Evolutionary conservation across 352 stramenopile species (phyloP).

Genomic region (Phytopythium mirpurense): DNA sequence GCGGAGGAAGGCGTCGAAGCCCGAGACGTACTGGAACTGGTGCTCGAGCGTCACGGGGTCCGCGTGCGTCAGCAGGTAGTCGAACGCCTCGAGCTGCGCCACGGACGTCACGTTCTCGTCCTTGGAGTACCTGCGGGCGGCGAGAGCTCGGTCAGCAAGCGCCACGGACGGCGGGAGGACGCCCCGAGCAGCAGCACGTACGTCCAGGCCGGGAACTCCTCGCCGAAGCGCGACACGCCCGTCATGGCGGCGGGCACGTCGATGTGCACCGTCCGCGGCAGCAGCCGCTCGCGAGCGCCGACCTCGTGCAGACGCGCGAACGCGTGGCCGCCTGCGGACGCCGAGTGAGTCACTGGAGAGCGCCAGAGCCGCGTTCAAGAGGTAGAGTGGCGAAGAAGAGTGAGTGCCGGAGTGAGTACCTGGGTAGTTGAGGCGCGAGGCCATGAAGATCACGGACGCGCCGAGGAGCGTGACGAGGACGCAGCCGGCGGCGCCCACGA

Average conservation of each 20-base stretch:
- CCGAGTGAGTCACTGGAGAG: too few species aligned
- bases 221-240: constrained; percentile 88
- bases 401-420: too few species aligned
- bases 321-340: constrained; percentile 47
- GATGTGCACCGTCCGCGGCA: constrained; percentile 78
- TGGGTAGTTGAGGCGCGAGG: constrained; percentile 92
- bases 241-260: constrained; percentile 94
- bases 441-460: constrained; percentile 51
- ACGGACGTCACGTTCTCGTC: constrained; percentile 51
- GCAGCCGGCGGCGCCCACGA: constrained; percentile 47
- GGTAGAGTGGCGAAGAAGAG: constrained; percentile 4
- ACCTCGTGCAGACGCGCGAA: constrained; percentile 59
- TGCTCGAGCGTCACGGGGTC: constrained; percentile 23
- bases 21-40: constrained; percentile 42
- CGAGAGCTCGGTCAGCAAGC: not conserved
- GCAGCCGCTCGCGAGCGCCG: constrained; percentile 17
- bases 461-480: constrained; percentile 41
- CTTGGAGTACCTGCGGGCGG: constrained; percentile 60
- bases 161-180: not conserved
- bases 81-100: constrained; percentile 38
- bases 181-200: too few species aligned
- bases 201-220: constrained; percentile 73
- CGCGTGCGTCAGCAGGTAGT: constrained; percentile 61
- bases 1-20: constrained; percentile 43
- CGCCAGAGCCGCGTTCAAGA: too few species aligned